Conservation (phyloP, 352 stramenopile genomes). For the Phytophthora pistaciae region DNA sequence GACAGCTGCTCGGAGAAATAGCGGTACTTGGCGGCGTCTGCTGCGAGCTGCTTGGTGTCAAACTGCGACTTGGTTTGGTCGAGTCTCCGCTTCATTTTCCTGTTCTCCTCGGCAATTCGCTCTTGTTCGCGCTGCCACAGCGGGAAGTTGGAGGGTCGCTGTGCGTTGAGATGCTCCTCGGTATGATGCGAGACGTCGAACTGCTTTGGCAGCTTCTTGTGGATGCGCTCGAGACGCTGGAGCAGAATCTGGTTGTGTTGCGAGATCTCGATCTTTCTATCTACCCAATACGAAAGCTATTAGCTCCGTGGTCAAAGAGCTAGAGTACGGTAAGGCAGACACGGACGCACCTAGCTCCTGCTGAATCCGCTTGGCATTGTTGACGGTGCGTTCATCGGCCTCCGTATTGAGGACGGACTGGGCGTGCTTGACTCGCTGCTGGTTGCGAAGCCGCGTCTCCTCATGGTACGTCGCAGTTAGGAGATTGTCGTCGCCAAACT, state of each 20-base stretch:
- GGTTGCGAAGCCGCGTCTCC: constrained; percentile 53
- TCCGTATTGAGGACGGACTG: constrained; percentile 47
- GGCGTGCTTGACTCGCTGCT: constrained; percentile 53
- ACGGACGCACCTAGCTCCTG: constrained; percentile 56
- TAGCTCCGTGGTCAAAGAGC: not conserved
- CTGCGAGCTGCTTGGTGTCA: constrained; percentile 57
- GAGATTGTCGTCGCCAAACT: constrained; percentile 71
- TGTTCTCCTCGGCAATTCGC: constrained; percentile 60
- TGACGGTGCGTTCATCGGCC: constrained; percentile 36
- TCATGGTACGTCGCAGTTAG: constrained; percentile 62
- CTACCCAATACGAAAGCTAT: constrained; percentile 27
- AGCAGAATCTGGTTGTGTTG: constrained; percentile 64
- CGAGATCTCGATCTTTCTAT: constrained; percentile 56
- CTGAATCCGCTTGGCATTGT: constrained; percentile 67
- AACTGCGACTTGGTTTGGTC: constrained; percentile 49
- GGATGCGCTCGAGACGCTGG: constrained; percentile 60
- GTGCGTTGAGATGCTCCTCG: constrained; percentile 48
- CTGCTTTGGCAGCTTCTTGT: constrained; percentile 60
- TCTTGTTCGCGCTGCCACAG: constrained; percentile 49
- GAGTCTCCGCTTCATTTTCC: constrained; percentile 50
- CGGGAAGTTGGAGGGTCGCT: constrained; percentile 42
- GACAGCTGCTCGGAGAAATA: constrained; percentile 70
- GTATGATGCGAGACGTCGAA: constrained; percentile 71
- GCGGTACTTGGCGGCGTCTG: constrained; percentile 49
- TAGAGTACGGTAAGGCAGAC: not conserved